Base-by-base conservation (phyloP, 2,329 filamentous ascomycete genomes). In the Colletotrichum noveboracense region DNA sequence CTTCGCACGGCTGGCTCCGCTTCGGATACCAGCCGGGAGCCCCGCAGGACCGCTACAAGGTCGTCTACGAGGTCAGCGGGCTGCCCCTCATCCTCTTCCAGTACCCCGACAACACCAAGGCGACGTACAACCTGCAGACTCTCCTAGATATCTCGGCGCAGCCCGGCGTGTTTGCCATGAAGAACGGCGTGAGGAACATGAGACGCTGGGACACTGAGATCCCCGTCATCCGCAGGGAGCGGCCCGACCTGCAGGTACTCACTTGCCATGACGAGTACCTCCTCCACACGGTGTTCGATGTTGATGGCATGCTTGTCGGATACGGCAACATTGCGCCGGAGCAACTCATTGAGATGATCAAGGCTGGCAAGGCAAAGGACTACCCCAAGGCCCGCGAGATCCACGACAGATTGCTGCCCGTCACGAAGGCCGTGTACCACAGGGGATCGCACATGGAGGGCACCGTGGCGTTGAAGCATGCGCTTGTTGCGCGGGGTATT, bases 161-260 rank as follows among this genome's bases (percentile, higher is more conserved):
- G 38, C 89, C 88, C 2, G 88, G 88, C 32, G 87, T 89, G 7
- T 88, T 90, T 61, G 88, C 88, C 18, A 90, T 90, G 88, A 90
- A 90, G 85, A 90, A 90, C 76, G 89, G 89, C 24, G 89, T 90
- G 12, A 86, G 89, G 69, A 89, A 90, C 80, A 90, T 90, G 88
- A 85, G 87, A n/a, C 86, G 89, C 21, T 90, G 89, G 89, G 88
- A 90, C 67, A 88, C 87, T 0, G 89, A 90, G 80, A 90, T 90
- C 75, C 89, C 88, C 18, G 84, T 90, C 30, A 89, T 90, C 81
- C 86, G 87, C 65, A 80, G 80, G 30, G 82, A 89, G 78, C 85
- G 88, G 7, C 88, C 88, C 1, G 85, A 88, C 3, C 82, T 90
- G 3, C 88, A 88, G 66, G 86, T 89, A 18, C 81, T 90, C 7